Conservation (phyloP, 2,329 filamentous ascomycete species). For the Diaporthe sp. region DNA sequence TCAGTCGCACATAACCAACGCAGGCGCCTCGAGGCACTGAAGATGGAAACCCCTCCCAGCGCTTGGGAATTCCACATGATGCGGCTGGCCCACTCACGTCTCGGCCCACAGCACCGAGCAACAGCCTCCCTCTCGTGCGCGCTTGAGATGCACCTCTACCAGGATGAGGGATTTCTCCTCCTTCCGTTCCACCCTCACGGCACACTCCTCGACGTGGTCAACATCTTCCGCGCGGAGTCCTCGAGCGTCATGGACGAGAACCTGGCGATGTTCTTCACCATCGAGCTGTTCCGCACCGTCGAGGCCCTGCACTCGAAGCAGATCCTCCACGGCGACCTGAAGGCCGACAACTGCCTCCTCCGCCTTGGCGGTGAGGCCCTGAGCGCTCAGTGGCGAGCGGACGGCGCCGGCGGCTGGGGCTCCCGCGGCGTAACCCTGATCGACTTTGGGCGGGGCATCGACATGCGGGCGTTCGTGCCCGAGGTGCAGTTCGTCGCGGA, state of each 20-base stretch:
- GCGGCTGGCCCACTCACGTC: constrained; percentile 81
- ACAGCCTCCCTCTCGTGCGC: constrained; percentile 84
- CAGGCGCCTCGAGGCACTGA: constrained; percentile 83
- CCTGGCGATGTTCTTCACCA: constrained; percentile 93
- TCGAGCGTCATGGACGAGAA: constrained; percentile 88
- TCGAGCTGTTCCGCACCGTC: constrained; percentile 91
- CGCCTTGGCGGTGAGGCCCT: constrained; percentile 77
- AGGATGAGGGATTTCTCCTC: constrained; percentile 90
- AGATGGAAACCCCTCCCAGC: constrained; percentile 91
- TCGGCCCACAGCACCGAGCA: constrained; percentile 79
- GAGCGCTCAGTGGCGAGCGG: constrained; percentile 76
- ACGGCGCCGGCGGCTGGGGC: constrained; percentile 84
- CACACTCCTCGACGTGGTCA: constrained; percentile 94
- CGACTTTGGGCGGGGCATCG: constrained; percentile 94
- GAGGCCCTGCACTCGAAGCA: constrained; percentile 86
- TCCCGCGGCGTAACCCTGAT: constrained; percentile 87
- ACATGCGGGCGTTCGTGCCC: constrained; percentile 86
- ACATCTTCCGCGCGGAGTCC: constrained; percentile 81
- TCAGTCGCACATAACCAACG: constrained; percentile 66
- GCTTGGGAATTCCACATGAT: constrained; percentile 99
- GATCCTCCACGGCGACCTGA: constrained; percentile 93
- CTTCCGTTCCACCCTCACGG: constrained; percentile 91
- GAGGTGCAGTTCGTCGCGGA: constrained; percentile 93
- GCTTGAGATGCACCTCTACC: constrained; percentile 92
- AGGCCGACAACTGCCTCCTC: constrained; percentile 94